phyloP scores from a whole-genome alignment of 2,329 filamentous ascomycete genomes.

The Trichoderma asperellum region DNA sequence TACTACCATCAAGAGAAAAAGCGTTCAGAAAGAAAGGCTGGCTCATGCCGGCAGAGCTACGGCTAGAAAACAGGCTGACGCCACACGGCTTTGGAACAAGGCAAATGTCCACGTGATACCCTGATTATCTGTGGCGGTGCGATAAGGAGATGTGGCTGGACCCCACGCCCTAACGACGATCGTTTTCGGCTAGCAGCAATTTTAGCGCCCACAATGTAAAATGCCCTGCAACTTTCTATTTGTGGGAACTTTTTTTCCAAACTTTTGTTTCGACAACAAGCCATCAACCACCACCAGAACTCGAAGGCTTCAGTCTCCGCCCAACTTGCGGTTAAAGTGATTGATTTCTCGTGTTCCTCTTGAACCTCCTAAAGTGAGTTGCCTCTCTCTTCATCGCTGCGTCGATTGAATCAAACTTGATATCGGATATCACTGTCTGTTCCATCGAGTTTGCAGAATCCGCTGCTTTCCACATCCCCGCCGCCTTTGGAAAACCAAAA shows the following conservation, averaged over 20 bases:
- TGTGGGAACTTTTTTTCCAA: conserved; percentile 37
- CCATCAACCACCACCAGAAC: conserved; percentile 62
- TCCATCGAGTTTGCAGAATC: not conserved
- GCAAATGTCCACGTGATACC: not conserved
- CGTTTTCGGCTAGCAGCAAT: conserved; percentile 35
- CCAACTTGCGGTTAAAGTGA: conserved; percentile 98
- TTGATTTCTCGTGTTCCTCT: conserved; percentile 89
- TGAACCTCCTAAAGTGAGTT: conserved; percentile 31
- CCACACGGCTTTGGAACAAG: conserved; percentile 7
- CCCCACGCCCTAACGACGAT: conserved; percentile 34
- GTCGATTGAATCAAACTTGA: not conserved
- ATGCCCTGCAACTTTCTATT: conserved; percentile 34
- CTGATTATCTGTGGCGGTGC: conserved; percentile 10
- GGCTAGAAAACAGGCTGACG: conserved; percentile 6
- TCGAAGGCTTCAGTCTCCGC: conserved; percentile 99
- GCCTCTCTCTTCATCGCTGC: not conserved
- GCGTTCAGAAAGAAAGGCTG: conserved; percentile 19
- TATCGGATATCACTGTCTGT: not conserved
- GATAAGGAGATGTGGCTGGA: conserved; percentile 20
- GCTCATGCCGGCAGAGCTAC: conserved; percentile 25
- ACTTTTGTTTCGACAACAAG: conserved; percentile 34
- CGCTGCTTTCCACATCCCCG: not conserved
- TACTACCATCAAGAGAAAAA: conserved; percentile 17
- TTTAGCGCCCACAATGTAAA: conserved; percentile 44
- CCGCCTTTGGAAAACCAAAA: not conserved